phyloP scores from a whole-genome alignment of 768 basidiomycete genomes.

The Cystoderma amianthinum region DNA sequence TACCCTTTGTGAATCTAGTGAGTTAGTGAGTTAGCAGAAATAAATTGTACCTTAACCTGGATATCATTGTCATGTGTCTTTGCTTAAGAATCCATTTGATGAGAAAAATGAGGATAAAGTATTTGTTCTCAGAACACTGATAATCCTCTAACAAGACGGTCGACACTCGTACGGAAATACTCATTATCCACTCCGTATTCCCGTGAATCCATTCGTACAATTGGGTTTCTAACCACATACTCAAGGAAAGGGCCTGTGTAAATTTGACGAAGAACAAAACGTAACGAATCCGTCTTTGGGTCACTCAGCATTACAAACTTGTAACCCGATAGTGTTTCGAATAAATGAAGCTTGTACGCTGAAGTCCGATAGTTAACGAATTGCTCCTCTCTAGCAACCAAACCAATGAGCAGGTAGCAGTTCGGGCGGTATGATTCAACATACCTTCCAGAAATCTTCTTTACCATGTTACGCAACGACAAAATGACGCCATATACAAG shows the following conservation, averaged over 20 bases:
- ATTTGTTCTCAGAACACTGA: conserved; percentile 33
- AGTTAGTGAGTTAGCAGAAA: too few relatives aligned
- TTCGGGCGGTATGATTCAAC: conserved; percentile 10
- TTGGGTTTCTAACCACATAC: conserved; percentile 89
- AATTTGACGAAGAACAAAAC: conserved; percentile 78
- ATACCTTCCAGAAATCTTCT: conserved; percentile 85
- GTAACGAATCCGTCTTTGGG: conserved; percentile 75
- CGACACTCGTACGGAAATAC: conserved; percentile 76
- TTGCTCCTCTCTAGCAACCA: conserved; percentile 77
- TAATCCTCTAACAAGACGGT: conserved; percentile 63
- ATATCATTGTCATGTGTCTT: too few relatives aligned
- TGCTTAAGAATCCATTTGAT: too few relatives aligned
- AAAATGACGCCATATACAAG: conserved; percentile 94
- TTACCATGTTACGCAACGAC: conserved; percentile 90
- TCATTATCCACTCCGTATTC: conserved; percentile 90
- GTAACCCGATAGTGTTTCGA: conserved; percentile 87
- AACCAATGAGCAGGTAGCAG: not conserved
- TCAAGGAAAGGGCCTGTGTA: conserved; percentile 93
- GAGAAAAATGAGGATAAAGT: too few relatives aligned
- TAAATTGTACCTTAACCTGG: too few relatives aligned
- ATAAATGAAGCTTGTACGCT: conserved; percentile 88
- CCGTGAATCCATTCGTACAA: conserved; percentile 76
- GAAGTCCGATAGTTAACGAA: conserved; percentile 90
- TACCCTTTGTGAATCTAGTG: too few relatives aligned
- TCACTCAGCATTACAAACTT: conserved; percentile 95